Evolutionary conservation across 108 stramenopile species (phyloP).

Genomic region (Cafeteria roenbergensis): DNA sequence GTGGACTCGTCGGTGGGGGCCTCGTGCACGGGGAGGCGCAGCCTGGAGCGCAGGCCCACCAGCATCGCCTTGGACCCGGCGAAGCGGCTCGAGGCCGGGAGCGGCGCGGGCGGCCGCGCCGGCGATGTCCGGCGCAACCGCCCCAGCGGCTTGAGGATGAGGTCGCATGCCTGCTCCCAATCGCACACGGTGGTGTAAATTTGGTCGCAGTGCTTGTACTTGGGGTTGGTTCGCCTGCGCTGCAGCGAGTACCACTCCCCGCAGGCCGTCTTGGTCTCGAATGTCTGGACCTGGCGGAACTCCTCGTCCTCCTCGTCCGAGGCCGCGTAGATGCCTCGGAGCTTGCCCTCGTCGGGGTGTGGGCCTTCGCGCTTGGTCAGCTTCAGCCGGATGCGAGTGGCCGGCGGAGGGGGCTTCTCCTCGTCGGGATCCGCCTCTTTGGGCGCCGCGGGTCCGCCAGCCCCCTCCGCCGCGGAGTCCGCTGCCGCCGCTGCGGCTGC

Average conservation of each 20-base stretch:
- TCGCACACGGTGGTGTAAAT: conserved; percentile 3
- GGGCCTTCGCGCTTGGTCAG: no score
- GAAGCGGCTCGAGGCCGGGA: neutral
- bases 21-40: conserved; percentile 36
- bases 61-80: neutral
- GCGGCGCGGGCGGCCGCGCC: neutral
- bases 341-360: no score
- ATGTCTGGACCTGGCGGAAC: neutral
- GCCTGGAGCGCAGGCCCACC: conserved; percentile 17
- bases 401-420: no score
- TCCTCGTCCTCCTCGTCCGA: no score
- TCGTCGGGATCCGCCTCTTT: no score
- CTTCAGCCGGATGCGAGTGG: no score
- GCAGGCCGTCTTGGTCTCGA: neutral
- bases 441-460: no score
- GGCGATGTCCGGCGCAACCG: neutral
- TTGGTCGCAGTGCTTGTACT: neutral
- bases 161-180: neutral
- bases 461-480: no score
- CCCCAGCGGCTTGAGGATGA: neutral
- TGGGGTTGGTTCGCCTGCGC: neutral
- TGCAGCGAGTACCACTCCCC: neutral
- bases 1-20: conserved; percentile 5
- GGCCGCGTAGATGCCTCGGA: no score
- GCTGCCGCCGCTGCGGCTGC: no score